phyloP scores from a whole-genome alignment of 2,329 filamentous ascomycete genomes.

The Alternaria arborescens region DNA sequence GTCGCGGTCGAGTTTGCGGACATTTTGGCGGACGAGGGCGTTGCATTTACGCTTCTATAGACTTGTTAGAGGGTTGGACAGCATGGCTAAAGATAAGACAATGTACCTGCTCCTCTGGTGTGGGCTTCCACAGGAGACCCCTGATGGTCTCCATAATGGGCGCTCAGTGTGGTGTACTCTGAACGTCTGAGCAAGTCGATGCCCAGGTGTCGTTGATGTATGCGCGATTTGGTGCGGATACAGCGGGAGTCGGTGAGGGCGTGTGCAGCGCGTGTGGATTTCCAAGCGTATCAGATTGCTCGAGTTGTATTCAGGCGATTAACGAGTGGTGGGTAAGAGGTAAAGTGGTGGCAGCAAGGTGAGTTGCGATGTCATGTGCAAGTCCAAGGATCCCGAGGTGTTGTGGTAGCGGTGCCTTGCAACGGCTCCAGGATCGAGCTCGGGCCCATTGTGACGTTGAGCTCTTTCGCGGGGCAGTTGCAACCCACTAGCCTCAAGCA shows the following conservation, averaged over 20 bases:
- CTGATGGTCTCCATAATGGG: slow-evolving; percentile 82
- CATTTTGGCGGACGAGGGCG: slow-evolving; percentile 84
- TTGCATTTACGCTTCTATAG: slow-evolving; percentile 93
- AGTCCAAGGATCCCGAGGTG: slow-evolving; percentile 20
- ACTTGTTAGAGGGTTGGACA: slow-evolving; percentile 17
- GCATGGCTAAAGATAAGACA: not conserved
- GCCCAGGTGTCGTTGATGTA: not conserved
- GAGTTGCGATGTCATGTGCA: slow-evolving; percentile 8
- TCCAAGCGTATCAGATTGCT: not conserved
- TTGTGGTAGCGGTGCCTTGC: slow-evolving; percentile 27
- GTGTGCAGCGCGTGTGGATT: not conserved
- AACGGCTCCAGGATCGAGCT: slow-evolving; percentile 21
- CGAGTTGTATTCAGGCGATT: not conserved
- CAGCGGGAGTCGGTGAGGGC: slow-evolving; percentile 8
- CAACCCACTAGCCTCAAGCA: slow-evolving; percentile 30
- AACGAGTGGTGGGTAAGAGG: not conserved
- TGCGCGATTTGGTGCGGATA: slow-evolving; percentile 8
- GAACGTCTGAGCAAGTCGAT: not conserved
- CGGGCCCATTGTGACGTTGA: slow-evolving; percentile 39
- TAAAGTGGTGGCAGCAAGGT: not conserved
- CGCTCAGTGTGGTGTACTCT: not conserved
- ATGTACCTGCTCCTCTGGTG: slow-evolving; percentile 88
- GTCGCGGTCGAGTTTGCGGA: slow-evolving; percentile 93
- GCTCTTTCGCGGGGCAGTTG: slow-evolving; percentile 30
- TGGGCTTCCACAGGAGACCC: slow-evolving; percentile 87